Percentiles rank a stretch among this genome's conserved stretches.
Conservation (phyloP, 805 yeast genomes). For the Teunomyces aglyptinius region DNA sequence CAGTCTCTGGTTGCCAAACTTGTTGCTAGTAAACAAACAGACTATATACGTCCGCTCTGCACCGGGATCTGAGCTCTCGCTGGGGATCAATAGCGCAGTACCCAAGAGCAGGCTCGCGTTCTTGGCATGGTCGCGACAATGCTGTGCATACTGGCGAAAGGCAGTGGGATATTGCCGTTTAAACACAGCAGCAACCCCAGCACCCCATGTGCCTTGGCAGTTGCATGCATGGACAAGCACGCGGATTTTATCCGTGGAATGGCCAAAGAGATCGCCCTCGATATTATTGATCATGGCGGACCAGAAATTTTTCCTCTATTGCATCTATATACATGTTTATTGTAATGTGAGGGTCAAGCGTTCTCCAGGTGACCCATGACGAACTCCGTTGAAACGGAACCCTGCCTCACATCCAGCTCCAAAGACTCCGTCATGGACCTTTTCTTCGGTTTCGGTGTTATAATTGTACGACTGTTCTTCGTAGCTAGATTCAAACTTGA, state of each 20-base stretch:
- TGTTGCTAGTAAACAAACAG: conserved; percentile 70
- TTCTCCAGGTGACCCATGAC: conserved; percentile 32
- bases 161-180: conserved; percentile 55
- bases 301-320: not conserved
- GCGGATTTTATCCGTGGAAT: conserved; percentile 27
- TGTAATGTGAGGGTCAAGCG: conserved; percentile 8
- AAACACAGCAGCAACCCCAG: conserved; percentile 71
- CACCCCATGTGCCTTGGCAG: conserved; percentile 79
- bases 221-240: conserved; percentile 79
- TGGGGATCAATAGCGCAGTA: conserved; percentile 45
- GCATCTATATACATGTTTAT: not conserved
- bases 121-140: conserved; percentile 33
- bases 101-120: conserved; percentile 47
- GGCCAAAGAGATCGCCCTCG: conserved; percentile 56
- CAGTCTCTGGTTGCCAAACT: conserved; percentile 43
- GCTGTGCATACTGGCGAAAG: conserved; percentile 44
- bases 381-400: conserved; percentile 21
- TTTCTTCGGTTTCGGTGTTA: conserved; percentile 4
- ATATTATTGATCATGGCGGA: conserved; percentile 44
- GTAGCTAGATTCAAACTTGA: conserved; percentile 30
- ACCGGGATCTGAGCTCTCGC: conserved; percentile 29
- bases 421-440: conserved; percentile 16
- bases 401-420: conserved; percentile 37
- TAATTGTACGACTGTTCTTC: conserved; percentile 26
- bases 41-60: conserved; percentile 42